These are phyloP conservation scores for Asclepias syriaca DNA, from an alignment of 257 asterid species.

Conservation along the genomic window DNA sequence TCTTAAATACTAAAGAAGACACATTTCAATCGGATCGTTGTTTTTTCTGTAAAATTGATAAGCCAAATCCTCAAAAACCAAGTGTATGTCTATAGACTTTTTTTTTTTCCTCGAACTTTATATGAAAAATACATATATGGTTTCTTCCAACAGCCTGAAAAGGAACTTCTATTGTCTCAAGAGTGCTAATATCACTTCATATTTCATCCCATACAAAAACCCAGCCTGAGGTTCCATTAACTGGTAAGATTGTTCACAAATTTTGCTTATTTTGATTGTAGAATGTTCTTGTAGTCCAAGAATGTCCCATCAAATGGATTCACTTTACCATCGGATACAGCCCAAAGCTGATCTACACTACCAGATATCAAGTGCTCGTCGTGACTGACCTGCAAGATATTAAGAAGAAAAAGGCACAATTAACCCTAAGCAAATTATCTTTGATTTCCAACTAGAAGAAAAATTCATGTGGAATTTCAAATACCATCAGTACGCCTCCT, in stretches of 20 bases:
- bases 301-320: slow-evolving; percentile 71
- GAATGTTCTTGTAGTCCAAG: slow-evolving; percentile 80
- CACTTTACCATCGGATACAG: slow-evolving; percentile 66
- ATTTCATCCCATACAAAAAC: neutral
- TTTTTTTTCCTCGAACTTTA: neutral
- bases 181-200: neutral
- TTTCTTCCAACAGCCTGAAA: neutral
- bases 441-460: neutral
- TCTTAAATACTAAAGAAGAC: too few species aligned
- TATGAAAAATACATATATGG: neutral
- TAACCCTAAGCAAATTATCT: slow-evolving; percentile 11
- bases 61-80: too few species aligned
- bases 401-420: slow-evolving; percentile 1
- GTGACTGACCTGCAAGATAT: slow-evolving; percentile 74
- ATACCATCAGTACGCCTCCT: slow-evolving; percentile 98
- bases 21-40: too few species aligned
- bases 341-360: slow-evolving; percentile 94
- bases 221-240: neutral
- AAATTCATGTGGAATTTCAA: slow-evolving; percentile 9
- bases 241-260: neutral
- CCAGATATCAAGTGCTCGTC: slow-evolving; percentile 95
- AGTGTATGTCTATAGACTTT: neutral
- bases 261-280: slow-evolving; percentile 48
- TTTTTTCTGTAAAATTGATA: neutral
- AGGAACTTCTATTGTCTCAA: neutral